phyloP scores from a whole-genome alignment of 495 filamentous ascomycete genomes.

The Choiromyces venosus region DNA sequence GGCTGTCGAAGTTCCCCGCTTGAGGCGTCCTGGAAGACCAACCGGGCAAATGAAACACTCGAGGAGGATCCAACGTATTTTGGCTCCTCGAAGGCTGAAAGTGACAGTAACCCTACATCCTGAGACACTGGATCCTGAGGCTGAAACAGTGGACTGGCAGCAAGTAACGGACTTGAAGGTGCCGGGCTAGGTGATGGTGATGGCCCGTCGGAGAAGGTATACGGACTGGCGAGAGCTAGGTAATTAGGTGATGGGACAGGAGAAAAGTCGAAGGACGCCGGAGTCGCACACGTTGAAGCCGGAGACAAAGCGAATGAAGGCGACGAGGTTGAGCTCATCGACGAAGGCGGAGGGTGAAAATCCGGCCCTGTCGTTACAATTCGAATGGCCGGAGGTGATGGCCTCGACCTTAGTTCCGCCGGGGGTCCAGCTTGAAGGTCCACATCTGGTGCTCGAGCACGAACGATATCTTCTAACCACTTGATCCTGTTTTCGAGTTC shows the following conservation, averaged over 20 bases:
- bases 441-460: constrained; percentile 29
- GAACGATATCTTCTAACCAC: constrained; percentile 37
- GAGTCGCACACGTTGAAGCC: constrained; percentile 40
- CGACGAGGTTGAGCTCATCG: constrained; percentile 37
- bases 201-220: constrained; percentile 37
- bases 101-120: constrained; percentile 35
- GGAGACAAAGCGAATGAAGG: constrained; percentile 37
- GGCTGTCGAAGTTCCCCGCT: constrained; percentile 16
- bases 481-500: constrained; percentile 42
- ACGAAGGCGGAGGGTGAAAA: constrained; percentile 33
- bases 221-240: constrained; percentile 37
- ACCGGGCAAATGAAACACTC: constrained; percentile 32
- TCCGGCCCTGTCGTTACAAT: constrained; percentile 42
- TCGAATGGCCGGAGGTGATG: constrained; percentile 39
- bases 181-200: constrained; percentile 39
- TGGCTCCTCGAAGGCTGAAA: constrained; percentile 36
- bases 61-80: constrained; percentile 41
- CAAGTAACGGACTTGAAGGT: constrained; percentile 36
- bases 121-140: constrained; percentile 28
- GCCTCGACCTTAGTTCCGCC: constrained; percentile 39
- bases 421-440: constrained; percentile 33
- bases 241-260: constrained; percentile 36
- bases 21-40: constrained; percentile 32
- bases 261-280: constrained; percentile 40
- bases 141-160: constrained; percentile 20